These are phyloP conservation scores for Botrytis elliptica DNA, from an alignment of 2,329 filamentous ascomycete genomes.

Conservation along the genomic window DNA sequence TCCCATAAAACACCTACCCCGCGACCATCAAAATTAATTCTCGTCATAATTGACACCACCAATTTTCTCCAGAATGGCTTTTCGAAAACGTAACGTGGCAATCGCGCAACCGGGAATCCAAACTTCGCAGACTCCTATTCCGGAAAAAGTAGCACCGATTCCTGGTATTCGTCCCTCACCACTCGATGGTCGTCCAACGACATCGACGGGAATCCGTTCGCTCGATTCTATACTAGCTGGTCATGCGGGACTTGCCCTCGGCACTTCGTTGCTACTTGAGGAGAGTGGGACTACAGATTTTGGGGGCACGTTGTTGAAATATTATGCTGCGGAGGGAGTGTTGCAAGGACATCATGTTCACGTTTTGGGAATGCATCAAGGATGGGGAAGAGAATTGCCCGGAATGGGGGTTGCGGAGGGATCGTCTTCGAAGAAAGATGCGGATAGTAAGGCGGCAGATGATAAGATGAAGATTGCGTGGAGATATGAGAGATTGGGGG, in stretches of 20 bases:
- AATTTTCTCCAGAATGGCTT: conserved; percentile 52
- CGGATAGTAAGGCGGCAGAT: conserved; percentile 43
- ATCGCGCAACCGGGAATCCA: conserved; percentile 40
- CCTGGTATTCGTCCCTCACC: conserved; percentile 77
- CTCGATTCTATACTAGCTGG: conserved; percentile 83
- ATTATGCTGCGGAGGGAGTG: conserved; percentile 90
- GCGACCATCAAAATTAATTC: conserved; percentile 1
- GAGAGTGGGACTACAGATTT: conserved; percentile 95
- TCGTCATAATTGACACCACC: conserved; percentile 10
- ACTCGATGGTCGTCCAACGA: conserved; percentile 81
- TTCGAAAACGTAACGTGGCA: conserved; percentile 65
- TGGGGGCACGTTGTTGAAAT: conserved; percentile 76
- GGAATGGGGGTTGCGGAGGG: conserved; percentile 55
- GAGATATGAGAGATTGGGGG: conserved; percentile 85
- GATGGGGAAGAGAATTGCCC: conserved; percentile 82
- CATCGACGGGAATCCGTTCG: conserved; percentile 85
- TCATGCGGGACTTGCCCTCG: conserved; percentile 80
- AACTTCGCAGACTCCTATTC: not conserved
- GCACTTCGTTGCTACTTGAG: conserved; percentile 76
- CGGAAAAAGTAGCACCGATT: conserved; percentile 34
- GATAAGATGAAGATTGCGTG: conserved; percentile 99
- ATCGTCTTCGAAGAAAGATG: conserved; percentile 45
- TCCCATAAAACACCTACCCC: conserved; percentile 1
- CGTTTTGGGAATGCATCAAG: conserved; percentile 74
- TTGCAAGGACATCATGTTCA: conserved; percentile 89